phyloP scores from a whole-genome alignment of 306 rosid genomes.

The Ziziphus jujuba region DNA sequence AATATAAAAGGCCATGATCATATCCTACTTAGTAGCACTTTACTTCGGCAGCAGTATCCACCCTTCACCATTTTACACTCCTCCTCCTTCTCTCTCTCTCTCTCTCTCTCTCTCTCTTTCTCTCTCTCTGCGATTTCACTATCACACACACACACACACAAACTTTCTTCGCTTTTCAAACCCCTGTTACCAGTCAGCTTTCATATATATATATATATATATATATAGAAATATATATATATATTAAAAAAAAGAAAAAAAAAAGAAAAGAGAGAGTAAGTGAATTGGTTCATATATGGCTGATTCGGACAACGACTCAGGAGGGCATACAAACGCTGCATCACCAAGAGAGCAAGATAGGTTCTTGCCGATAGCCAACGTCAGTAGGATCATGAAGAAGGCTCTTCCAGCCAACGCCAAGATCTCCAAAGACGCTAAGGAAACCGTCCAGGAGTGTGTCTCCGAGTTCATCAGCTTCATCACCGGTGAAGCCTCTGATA shows the following conservation, averaged over 20 bases:
- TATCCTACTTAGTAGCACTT: no score
- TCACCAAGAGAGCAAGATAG: slow-evolving; percentile 52
- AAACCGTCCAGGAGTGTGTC: slow-evolving; percentile 62
- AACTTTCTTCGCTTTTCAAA: background rate
- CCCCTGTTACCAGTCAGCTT: background rate
- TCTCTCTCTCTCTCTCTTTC: no score
- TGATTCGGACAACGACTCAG: slow-evolving; percentile 61
- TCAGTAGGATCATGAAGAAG: slow-evolving; percentile 65
- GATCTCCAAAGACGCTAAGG: slow-evolving; percentile 65
- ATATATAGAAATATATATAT: background rate
- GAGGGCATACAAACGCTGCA: slow-evolving; percentile 34
- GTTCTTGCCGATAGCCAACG: slow-evolving; percentile 60
- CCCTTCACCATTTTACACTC: no score
- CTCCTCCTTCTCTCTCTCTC: no score
- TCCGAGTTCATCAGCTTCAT: slow-evolving; percentile 64
- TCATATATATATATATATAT: background rate
- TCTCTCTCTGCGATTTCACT: no score
- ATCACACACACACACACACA: no score
- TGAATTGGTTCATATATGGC: slow-evolving; percentile 27
- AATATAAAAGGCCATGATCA: background rate
- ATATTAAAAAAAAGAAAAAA: no score
- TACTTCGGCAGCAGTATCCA: no score
- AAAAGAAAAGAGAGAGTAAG: background rate
- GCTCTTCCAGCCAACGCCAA: slow-evolving; percentile 54
- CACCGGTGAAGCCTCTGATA: slow-evolving; percentile 56